Percentiles rank a stretch among this genome's conserved stretches.
Evolutionary conservation across 2,329 filamentous ascomycete genomes (phyloP).

Genomic region (Aspergillus fijiensis): DNA sequence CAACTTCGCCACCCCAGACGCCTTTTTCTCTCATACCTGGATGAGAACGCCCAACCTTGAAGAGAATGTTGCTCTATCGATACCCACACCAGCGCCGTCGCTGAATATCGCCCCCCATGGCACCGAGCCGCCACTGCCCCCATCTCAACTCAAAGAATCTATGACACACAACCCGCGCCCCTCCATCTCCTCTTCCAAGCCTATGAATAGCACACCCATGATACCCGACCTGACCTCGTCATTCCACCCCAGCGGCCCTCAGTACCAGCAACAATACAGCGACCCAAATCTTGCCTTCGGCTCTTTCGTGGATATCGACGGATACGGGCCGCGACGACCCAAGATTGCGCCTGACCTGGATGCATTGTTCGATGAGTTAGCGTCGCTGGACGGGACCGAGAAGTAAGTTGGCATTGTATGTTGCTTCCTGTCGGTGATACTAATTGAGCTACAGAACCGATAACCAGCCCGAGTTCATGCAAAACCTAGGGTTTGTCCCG

Average conservation of each 20-base stretch:
- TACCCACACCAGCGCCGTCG: constrained; percentile 31
- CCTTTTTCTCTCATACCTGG: constrained; percentile 31
- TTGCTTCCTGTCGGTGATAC: not conserved
- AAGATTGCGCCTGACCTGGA: constrained; percentile 44
- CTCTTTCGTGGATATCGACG: constrained; percentile 32
- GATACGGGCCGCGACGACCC: constrained; percentile 28
- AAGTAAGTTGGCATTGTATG: constrained; percentile 30
- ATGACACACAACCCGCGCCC: constrained; percentile 13
- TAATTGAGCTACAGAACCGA: constrained; percentile 27
- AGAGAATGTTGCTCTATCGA: constrained; percentile 24
- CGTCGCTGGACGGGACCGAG: constrained; percentile 56
- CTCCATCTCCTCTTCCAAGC: constrained; percentile 23
- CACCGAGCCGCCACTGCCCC: constrained; percentile 20
- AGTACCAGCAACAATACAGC: constrained; percentile 29
- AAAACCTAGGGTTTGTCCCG: constrained; percentile 38
- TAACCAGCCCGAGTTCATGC: constrained; percentile 40
- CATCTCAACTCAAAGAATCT: constrained; percentile 19
- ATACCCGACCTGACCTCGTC: constrained; percentile 25
- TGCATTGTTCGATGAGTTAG: constrained; percentile 59
- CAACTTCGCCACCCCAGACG: constrained; percentile 17
- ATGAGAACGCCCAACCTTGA: constrained; percentile 28
- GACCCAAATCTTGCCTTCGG: constrained; percentile 29
- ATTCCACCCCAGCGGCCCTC: constrained; percentile 22
- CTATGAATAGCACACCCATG: constrained; percentile 19
- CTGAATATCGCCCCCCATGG: constrained; percentile 24